Base-by-base conservation (phyloP, 495 filamentous ascomycete genomes). In the Neurospora sp. region DNA sequence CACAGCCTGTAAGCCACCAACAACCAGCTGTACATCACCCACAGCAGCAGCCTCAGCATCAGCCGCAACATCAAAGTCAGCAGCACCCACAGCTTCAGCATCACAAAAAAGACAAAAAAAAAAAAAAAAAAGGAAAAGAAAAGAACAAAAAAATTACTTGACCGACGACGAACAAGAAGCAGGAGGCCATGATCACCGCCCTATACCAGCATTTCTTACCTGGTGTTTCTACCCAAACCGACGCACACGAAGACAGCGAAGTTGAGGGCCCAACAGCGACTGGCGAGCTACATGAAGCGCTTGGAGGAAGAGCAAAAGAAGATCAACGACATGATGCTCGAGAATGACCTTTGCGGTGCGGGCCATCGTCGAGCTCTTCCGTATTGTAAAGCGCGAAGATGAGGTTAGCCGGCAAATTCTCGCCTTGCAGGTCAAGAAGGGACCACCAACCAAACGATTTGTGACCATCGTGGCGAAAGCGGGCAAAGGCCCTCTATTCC, bases 291-390 rank as follows among this genome's bases (percentile, higher is more conserved):
- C 71, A 74, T 75, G 59, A 74, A 76, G 42, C 82, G 87, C 10
- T 78, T 89, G 40, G 81, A 85, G 61, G 84, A 84, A 41, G 87
- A 89, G 72, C 83, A 89, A 69, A 84, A 89, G 69, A 91, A 92
- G 79, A 83, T 94, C 68, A 88, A 94, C 74, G 83, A 84, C 14
- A 77, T 89, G 70, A 84, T 97, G 73, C 88, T 87, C 73, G 89
- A 90, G 73, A 68, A 81, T 82, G 79, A 81, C 80, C 20, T 22
- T 85, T 69, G 78, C 82, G 9, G 78, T 84, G 53, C 76, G 80
- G 37, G 81, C 48, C 53, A 66, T 84, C 31, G 76, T 82, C 27
- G 79, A 84, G 70, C 80, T 86, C 53, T 81, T 77, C 44, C 68
- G 71, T 44, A 7, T 48, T 7, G 79, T 83, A 3, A 76, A 79